Evolutionary conservation across 768 basidiomycete species (phyloP).

Genomic region (Stropharia rugosoannulata): DNA sequence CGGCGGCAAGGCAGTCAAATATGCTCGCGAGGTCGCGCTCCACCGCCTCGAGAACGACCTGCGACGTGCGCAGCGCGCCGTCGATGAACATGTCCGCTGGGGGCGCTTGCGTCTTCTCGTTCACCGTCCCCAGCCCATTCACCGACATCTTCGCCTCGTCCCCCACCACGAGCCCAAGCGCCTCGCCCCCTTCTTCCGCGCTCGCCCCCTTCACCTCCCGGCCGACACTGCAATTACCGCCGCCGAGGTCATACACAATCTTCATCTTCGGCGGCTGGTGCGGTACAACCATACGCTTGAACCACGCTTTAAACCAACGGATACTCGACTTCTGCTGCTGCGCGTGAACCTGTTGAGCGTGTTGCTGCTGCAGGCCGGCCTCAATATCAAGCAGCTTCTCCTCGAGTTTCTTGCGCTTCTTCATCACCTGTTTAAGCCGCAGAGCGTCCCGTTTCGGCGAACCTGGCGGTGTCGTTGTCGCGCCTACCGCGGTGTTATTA

Average conservation of each 20-base stretch:
- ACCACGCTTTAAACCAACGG: constrained; percentile 60
- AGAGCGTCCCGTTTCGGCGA: constrained; percentile 15
- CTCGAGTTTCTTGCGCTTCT: constrained; percentile 39
- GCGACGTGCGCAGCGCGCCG: constrained; percentile 40
- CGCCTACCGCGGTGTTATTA: too few relatives aligned
- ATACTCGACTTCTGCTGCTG: constrained; percentile 33
- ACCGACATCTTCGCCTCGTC: too few relatives aligned
- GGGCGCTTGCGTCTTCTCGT: constrained; percentile 12
- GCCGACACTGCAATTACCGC: constrained; percentile 34
- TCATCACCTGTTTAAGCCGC: constrained; percentile 40
- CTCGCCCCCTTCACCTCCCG: constrained; percentile 28
- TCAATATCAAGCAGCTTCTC: constrained; percentile 31
- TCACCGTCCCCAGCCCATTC: background rate
- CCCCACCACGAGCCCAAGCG: too few relatives aligned
- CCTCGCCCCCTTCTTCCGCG: too few relatives aligned
- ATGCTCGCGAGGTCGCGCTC: constrained; percentile 58
- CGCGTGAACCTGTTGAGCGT: constrained; percentile 12
- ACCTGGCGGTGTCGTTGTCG: background rate
- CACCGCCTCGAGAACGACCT: constrained; percentile 50
- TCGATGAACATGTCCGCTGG: constrained; percentile 35
- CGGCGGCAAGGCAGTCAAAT: constrained; percentile 52
- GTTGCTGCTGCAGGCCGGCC: constrained; percentile 14
- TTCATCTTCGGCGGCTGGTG: constrained; percentile 36
- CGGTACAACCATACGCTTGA: constrained; percentile 54
- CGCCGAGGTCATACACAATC: constrained; percentile 39